Conservation (phyloP, 225 moss, liverwort and hornwort genomes). For the Ulota crispa region DNA sequence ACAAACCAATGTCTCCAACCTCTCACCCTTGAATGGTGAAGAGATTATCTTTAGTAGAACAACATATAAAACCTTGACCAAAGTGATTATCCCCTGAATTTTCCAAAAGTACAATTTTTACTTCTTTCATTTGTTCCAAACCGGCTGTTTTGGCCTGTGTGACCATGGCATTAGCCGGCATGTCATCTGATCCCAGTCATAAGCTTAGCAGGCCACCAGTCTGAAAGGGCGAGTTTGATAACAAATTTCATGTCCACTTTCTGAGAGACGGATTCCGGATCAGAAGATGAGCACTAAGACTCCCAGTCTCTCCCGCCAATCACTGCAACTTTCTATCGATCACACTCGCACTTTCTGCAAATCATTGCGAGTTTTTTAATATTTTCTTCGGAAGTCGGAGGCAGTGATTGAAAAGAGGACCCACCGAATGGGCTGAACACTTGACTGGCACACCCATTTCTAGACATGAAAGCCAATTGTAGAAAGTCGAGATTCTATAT, state of each 20-base stretch:
- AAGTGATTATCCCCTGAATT: too few species aligned
- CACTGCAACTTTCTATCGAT: not conserved
- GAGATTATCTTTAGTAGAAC: too few species aligned
- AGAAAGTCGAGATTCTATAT: not conserved
- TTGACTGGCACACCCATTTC: not conserved
- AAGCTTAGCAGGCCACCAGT: not conserved
- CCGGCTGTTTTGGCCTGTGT: too few species aligned
- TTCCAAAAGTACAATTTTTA: too few species aligned
- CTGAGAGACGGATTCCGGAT: not conserved
- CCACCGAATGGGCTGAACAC: not conserved
- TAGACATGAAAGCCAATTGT: not conserved
- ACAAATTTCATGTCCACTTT: not conserved
- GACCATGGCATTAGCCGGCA: too few species aligned
- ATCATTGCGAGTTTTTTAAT: not conserved
- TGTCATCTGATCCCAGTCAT: not conserved
- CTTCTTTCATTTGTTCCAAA: too few species aligned
- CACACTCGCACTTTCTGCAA: not conserved
- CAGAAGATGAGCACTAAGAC: not conserved
- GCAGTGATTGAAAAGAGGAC: not conserved
- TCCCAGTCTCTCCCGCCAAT: not conserved
- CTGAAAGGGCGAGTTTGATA: not conserved
- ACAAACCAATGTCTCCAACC: too few species aligned
- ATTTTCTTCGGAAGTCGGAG: not conserved
- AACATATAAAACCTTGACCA: too few species aligned
- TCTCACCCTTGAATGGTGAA: too few species aligned